Evolutionary conservation across 192 early-diverging fungal genomes (phyloP).

Genomic region (Coemansia furcata): DNA sequence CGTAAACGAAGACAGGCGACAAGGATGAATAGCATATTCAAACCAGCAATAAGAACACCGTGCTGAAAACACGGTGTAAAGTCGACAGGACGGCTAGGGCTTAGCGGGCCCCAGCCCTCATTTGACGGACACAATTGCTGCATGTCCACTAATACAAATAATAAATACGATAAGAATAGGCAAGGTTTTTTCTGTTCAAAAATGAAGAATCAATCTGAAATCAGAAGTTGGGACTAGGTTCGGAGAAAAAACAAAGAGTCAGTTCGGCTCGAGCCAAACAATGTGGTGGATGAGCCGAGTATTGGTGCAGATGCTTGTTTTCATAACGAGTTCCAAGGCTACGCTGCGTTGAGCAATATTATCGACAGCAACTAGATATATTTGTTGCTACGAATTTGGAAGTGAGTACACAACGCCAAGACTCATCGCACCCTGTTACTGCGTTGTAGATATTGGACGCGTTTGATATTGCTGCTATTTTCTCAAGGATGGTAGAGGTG

Average conservation of each 20-base stretch:
- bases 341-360: too few relatives aligned
- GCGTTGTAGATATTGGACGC: neutral
- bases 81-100: constrained; percentile 42
- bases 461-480: too few relatives aligned
- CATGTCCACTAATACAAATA: neutral
- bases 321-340: too few relatives aligned
- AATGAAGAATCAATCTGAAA: too few relatives aligned
- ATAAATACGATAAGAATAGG: neutral
- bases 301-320: too few relatives aligned
- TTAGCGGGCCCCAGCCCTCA: constrained; percentile 54
- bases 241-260: neutral
- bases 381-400: too few relatives aligned
- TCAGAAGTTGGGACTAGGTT: too few relatives aligned
- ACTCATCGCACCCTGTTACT: too few relatives aligned
- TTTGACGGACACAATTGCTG: constrained; percentile 24
- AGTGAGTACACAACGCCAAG: neutral
- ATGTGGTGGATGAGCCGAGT: neutral
- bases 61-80: constrained; percentile 48
- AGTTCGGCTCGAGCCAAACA: neutral
- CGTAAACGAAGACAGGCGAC: constrained; percentile 18
- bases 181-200: neutral
- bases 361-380: too few relatives aligned
- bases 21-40: constrained; percentile 26
- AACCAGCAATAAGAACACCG: constrained; percentile 19
- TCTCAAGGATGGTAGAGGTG: too few relatives aligned